Conservation (phyloP, 2,329 filamentous ascomycete genomes). For the Simplicillium aogashimaense region DNA sequence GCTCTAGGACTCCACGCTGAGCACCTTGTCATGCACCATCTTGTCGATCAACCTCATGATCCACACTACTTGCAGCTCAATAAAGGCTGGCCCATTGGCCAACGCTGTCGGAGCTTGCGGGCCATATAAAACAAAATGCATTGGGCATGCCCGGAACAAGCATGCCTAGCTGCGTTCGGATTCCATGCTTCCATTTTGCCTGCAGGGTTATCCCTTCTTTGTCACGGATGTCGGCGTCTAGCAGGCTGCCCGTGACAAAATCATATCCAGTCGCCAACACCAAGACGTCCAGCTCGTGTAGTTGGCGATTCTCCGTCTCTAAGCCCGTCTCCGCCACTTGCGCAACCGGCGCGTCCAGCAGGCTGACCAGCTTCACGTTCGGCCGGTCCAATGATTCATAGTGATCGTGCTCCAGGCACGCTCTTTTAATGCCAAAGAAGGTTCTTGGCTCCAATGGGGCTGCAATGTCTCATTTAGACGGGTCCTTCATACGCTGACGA, state of each 20-base stretch:
- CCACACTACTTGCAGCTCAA: background rate
- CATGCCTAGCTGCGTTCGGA: constrained; percentile 9
- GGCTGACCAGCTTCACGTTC: constrained; percentile 5
- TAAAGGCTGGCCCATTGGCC: background rate
- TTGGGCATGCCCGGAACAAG: constrained; percentile 1
- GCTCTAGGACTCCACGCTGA: background rate
- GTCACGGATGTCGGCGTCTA: constrained; percentile 10
- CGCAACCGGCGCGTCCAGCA: constrained; percentile 3
- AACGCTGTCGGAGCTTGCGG: constrained; percentile 1
- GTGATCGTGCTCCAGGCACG: constrained; percentile 4
- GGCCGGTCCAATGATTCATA: constrained; percentile 8
- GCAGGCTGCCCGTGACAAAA: constrained; percentile 9
- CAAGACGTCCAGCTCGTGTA: background rate
- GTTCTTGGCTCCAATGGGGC: constrained; percentile 4
- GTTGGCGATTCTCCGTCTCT: background rate
- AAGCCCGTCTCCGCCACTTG: constrained; percentile 2
- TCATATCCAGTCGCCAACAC: constrained; percentile 11
- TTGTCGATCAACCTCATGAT: background rate
- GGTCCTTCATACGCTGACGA: constrained; percentile 2
- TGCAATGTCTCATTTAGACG: constrained; percentile 5
- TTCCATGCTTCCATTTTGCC: constrained; percentile 7
- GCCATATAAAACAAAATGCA: constrained; percentile 1
- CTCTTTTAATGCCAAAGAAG: constrained; percentile 1
- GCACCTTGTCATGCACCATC: background rate
- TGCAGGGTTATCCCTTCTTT: constrained; percentile 6